Conservation (phyloP, 2,329 filamentous ascomycete species). For the Neoarthrinium moseri region DNA sequence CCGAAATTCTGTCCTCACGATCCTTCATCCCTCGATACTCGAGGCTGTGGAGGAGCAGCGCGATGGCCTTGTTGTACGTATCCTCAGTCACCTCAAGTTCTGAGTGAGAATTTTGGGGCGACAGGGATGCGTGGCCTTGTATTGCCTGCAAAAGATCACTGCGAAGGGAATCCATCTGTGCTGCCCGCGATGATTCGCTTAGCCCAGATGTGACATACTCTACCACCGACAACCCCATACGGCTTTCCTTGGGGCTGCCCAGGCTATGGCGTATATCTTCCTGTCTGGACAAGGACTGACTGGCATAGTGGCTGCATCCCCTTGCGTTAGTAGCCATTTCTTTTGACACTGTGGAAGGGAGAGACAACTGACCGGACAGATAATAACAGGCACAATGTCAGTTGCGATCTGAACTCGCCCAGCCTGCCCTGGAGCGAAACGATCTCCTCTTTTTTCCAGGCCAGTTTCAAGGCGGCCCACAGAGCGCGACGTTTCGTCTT, state of each 20-base stretch:
- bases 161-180: neutral
- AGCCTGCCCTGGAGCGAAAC: neutral
- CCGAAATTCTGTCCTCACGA: neutral
- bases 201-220: neutral
- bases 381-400: neutral
- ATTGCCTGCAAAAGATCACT: neutral
- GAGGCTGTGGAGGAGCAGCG: neutral
- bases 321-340: neutral
- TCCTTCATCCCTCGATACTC: neutral
- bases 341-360: too few species aligned
- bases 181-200: neutral
- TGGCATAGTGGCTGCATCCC: neutral
- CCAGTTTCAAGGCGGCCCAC: neutral
- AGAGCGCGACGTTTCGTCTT: neutral
- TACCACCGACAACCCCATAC: neutral
- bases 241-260: neutral
- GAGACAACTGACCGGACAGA: neutral
- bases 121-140: fast-evolving
- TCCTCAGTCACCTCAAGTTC: neutral
- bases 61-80: neutral
- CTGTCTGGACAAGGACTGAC: neutral
- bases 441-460: neutral
- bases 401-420: neutral
- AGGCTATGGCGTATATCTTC: neutral
- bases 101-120: fast-evolving